Conservation (phyloP, 129 eudicot species). For the Centella asiatica region DNA sequence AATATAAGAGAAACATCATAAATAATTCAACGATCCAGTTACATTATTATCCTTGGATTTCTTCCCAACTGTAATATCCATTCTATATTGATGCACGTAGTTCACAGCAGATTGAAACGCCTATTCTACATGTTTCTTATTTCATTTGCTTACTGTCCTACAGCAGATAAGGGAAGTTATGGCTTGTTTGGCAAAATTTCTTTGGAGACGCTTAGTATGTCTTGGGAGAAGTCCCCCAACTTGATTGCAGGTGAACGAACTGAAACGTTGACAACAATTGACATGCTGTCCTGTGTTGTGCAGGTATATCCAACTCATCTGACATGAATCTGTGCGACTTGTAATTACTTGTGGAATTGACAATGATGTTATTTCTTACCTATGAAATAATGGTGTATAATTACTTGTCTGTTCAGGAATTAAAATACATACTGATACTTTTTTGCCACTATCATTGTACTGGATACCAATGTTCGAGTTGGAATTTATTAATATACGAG, state of each 20-base stretch:
- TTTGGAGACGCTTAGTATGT: slow-evolving; percentile 51
- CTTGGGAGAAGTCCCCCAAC: slow-evolving; percentile 69
- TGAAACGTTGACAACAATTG: slow-evolving; percentile 56
- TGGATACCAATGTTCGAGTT: too few species aligned
- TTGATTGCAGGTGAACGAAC: slow-evolving; percentile 57
- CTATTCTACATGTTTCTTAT: slow-evolving; percentile 9
- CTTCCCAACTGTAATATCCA: not conserved
- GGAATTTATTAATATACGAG: too few species aligned
- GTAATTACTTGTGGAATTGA: not conserved
- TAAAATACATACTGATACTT: not conserved
- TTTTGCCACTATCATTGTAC: not conserved
- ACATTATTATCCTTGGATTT: too few species aligned
- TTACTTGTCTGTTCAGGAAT: not conserved
- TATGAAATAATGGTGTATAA: slow-evolving; percentile 1
- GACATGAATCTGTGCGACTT: not conserved
- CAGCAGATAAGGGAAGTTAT: slow-evolving; percentile 51
- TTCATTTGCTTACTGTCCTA: slow-evolving; percentile 9
- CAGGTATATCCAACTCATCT: slow-evolving; percentile 35
- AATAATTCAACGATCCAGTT: too few species aligned
- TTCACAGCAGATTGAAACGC: not conserved
- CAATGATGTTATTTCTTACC: not conserved
- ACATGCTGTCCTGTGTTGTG: slow-evolving; percentile 59
- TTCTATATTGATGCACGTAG: not conserved
- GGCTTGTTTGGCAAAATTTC: slow-evolving; percentile 74
- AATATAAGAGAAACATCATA: too few species aligned